A percentile compares a stretch with the other conserved stretches of the same genome.
These are phyloP conservation scores for Delonix regia DNA, from an alignment of 306 rosid species.

Conservation along the genomic window DNA sequence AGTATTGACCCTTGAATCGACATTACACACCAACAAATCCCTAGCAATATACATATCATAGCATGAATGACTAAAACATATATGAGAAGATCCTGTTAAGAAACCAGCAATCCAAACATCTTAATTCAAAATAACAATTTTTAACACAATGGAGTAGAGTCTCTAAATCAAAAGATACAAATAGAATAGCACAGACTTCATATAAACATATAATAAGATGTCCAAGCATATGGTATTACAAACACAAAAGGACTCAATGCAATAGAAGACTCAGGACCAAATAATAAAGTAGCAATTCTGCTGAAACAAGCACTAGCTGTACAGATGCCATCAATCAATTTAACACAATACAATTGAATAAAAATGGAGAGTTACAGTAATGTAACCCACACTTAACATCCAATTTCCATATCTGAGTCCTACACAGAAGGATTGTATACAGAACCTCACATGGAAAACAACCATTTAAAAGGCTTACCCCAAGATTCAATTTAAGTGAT, in stretches of 20 bases:
- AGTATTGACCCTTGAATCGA: constrained; percentile 7
- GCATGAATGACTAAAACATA: not conserved
- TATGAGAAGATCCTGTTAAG: not conserved
- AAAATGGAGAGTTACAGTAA: constrained; percentile 7
- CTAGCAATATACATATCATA: not conserved
- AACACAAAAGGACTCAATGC: not conserved
- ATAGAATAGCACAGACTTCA: not conserved
- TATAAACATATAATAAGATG: constrained; percentile 17
- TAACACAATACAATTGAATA: constrained; percentile 26
- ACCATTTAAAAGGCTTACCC: constrained; percentile 57
- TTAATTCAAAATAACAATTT: constrained; percentile 3
- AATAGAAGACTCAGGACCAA: constrained; percentile 5
- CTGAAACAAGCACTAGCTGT: constrained; percentile 8
- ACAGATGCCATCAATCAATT: constrained; percentile 16
- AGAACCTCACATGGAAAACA: constrained; percentile 13
- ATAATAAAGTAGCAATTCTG: not conserved
- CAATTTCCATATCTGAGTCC: constrained; percentile 6
- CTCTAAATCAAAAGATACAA: constrained; percentile 1
- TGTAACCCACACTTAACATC: constrained; percentile 2
- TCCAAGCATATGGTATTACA: constrained; percentile 1
- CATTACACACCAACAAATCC: constrained; percentile 8
- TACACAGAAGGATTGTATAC: not conserved
- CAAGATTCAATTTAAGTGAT: constrained; percentile 72
- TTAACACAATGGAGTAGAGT: not conserved
- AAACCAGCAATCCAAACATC: constrained; percentile 9